phyloP scores from a whole-genome alignment of 192 early-diverging fungal species.

The Geranomyces michiganensis region DNA sequence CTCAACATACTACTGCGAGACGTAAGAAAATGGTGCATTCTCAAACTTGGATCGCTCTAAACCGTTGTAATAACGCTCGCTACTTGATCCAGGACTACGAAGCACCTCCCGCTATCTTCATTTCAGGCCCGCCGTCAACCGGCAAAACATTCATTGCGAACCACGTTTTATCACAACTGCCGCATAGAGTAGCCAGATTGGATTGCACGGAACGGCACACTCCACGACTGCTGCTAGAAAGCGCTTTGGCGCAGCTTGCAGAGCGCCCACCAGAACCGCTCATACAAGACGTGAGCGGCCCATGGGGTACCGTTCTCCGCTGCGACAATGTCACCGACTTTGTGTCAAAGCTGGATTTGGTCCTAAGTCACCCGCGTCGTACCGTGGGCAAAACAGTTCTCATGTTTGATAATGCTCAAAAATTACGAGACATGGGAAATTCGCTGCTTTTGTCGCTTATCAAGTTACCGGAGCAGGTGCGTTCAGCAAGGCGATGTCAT shows the following conservation, averaged over 20 bases:
- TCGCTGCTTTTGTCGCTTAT: slow-evolving; percentile 70
- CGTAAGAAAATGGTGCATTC: no score
- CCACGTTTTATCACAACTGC: neutral
- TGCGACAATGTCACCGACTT: slow-evolving; percentile 77
- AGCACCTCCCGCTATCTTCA: slow-evolving; percentile 45
- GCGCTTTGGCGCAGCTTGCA: slow-evolving; percentile 67
- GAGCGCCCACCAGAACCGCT: slow-evolving; percentile 46
- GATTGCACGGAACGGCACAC: slow-evolving; percentile 80
- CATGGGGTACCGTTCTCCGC: slow-evolving; percentile 50
- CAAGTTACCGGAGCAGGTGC: slow-evolving; percentile 67
- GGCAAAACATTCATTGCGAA: slow-evolving; percentile 59
- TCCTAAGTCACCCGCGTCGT: neutral
- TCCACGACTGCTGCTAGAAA: slow-evolving; percentile 78
- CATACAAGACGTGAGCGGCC: slow-evolving; percentile 37
- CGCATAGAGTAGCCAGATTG: slow-evolving; percentile 52
- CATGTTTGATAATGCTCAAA: slow-evolving; percentile 78
- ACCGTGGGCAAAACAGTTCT: neutral
- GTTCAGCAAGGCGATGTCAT: slow-evolving; percentile 30
- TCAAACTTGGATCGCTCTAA: no score
- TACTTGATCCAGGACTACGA: neutral
- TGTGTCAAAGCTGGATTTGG: slow-evolving; percentile 44
- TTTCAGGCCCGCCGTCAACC: slow-evolving; percentile 59
- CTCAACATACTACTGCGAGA: no score
- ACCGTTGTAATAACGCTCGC: no score
- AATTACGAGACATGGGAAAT: slow-evolving; percentile 72